Base-by-base conservation (phyloP, 345 rosid species). In the Garcia nutans region DNA sequence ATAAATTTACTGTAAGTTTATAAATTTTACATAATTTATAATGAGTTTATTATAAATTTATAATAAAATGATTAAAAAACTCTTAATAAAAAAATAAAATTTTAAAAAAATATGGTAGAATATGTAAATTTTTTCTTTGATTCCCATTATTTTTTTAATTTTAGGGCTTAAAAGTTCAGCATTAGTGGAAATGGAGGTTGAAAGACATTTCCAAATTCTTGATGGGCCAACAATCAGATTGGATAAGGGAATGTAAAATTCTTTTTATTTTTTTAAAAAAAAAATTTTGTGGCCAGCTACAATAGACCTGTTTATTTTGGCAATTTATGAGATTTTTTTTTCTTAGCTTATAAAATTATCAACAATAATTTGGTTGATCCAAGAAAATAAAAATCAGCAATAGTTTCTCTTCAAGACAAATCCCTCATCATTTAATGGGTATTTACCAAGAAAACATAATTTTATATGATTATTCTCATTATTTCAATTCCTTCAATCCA, bases 321-420 rank as follows among this genome's bases (percentile, higher is more conserved):
- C 28, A 54, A 65, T 37, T 49, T 41, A 52, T 26, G 12, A 4
- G 24, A 15, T 45, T 31, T 19, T 15, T 37, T 55, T 3, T 22
- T 10, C 42, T 45, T 22, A 56, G 23, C 15, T 13, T 50, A 33
- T 37, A 7, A 41, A 57, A 56, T 26, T 47, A 73, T 73, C 76
- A 62, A 73, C 60, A 64, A 73, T 54, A 31, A 47, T 62, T 60
- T 47, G 9, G 1, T 52, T 9, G 60, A 31, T 28, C 8, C 60
- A 73, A 73, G 42, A 47, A 62, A 28, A 28, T n/a, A 28, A 73
- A 73, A 44, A 70, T 31, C 28, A 47, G 47, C 23, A 45, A 73
- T 17, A 68, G 56, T 68, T 68, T 37, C 41, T 37, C 41, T 37
- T 37, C 41, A 37, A 37, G 41, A 37, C 41, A 37, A 37, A 37